Base-by-base conservation (phyloP, 164 flowering plant species). In the Vitis amurensis region DNA sequence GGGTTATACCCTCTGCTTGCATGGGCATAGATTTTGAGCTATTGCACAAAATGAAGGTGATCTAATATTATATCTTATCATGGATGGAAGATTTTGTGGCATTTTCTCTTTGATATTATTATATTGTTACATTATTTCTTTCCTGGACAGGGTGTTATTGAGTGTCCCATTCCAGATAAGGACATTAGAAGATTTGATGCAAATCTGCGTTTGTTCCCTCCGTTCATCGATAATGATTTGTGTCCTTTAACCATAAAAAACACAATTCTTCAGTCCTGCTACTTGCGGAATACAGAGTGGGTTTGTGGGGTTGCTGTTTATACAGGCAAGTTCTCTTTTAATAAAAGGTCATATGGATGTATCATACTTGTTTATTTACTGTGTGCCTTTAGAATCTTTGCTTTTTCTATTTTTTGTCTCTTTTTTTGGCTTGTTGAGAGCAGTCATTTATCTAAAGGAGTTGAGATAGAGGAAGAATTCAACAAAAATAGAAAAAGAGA, bases 281-380 rank as follows among this genome's bases (percentile, higher is more conserved):
- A 95, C 83, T 78, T 95, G 81, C 83, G 99, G 66, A 95, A 95
- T 68, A 91, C 97, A 15, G 98, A 93, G 66, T 95, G 99, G 99
- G 98, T 91, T 63, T 95, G 99, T 83, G 99, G 99, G 71, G 99
- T 93, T 53, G 97, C 99, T 78, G 89, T 91, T 13, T 95, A 95
- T 76, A 93, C 99, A 78, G 99, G 99, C 79, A 80, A 82, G 89
- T 84, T 77, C 62, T 51, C 48, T 16, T 31, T 30, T 71, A 27
- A 44, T 58, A 11, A 50, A 37, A 37, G 44, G 44, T 37, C 44
- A 37, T 37, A 37, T 37, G 2, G 44, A 37, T 37, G 44, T 37
- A 37, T 37, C 44, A 37, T 4, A 37, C 44, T 37, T 37, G 7
- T 3, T 37, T 37, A 37, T 37, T 37, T 37, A 37, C 44, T 37